phyloP scores from a whole-genome alignment of 139 green algal species.

The Coelastrella sp. region DNA sequence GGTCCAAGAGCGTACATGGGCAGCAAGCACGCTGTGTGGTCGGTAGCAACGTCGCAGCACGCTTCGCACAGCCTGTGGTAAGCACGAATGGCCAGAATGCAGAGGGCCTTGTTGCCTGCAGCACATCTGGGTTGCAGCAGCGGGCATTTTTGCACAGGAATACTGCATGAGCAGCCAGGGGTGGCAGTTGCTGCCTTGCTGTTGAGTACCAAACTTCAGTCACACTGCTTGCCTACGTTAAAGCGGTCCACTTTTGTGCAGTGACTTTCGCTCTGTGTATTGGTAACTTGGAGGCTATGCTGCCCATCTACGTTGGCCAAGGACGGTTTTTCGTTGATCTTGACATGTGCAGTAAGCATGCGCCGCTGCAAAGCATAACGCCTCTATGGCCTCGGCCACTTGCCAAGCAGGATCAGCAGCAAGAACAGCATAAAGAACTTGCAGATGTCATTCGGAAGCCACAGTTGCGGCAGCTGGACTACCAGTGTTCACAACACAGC shows the following conservation, averaged over 20 bases:
- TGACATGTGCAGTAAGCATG: slow-evolving; percentile 30
- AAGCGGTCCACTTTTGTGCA: too few species aligned
- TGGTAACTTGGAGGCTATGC: too few species aligned
- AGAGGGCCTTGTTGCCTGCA: background rate
- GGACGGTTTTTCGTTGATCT: background rate
- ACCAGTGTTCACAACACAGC: too few species aligned
- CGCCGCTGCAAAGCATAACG: background rate
- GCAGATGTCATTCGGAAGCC: too few species aligned
- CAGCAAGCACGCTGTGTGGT: background rate
- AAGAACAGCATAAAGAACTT: background rate
- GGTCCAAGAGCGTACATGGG: background rate
- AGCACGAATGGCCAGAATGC: background rate
- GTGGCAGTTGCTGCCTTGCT: too few species aligned
- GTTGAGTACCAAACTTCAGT: background rate
- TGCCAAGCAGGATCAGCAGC: background rate
- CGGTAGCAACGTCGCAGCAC: background rate
- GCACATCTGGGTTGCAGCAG: background rate
- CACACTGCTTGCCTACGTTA: background rate
- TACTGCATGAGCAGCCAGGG: too few species aligned
- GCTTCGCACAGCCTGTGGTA: background rate
- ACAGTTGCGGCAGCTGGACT: too few species aligned
- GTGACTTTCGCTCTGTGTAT: too few species aligned
- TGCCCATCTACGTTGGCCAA: background rate
- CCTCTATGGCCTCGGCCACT: background rate
- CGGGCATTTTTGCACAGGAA: background rate